Evolutionary conservation across 768 basidiomycete species (phyloP).

Genomic region (Asterophora parasitica): DNA sequence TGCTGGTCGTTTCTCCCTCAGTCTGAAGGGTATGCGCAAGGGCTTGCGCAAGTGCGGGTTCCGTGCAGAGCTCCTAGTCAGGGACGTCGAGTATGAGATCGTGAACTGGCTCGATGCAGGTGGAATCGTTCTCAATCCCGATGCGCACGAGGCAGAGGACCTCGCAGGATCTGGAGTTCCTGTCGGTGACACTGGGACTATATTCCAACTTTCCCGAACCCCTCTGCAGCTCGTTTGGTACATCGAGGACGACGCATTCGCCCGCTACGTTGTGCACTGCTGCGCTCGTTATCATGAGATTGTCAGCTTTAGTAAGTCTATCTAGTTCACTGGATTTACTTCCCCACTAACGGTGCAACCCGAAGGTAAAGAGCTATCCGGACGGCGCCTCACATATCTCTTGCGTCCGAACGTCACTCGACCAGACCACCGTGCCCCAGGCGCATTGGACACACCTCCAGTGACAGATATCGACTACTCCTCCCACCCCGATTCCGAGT

Average conservation of each 20-base stretch:
- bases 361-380: constrained; percentile 54
- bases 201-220: constrained; percentile 64
- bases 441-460: constrained; percentile 64
- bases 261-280: constrained; percentile 79
- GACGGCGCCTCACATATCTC: constrained; percentile 69
- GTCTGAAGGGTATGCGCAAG: constrained; percentile 69
- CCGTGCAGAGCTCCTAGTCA: constrained; percentile 56
- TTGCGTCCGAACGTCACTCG: constrained; percentile 71
- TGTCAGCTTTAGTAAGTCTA: constrained; percentile 72
- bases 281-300: constrained; percentile 75
- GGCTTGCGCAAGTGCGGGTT: constrained; percentile 59
- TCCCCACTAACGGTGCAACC: not conserved
- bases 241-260: constrained; percentile 66
- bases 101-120: constrained; percentile 56
- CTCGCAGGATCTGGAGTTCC: constrained; percentile 33
- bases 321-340: not conserved
- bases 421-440: constrained; percentile 43
- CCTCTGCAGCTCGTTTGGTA: constrained; percentile 70
- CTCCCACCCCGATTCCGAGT: constrained; percentile 46
- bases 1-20: constrained; percentile 73
- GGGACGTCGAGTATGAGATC: constrained; percentile 64
- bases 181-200: constrained; percentile 47
- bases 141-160: constrained; percentile 24
- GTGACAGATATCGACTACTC: constrained; percentile 60
- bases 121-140: constrained; percentile 52